Conservation (phyloP, 2,329 filamentous ascomycete genomes). For the Myriosclerotinia curreyana region DNA sequence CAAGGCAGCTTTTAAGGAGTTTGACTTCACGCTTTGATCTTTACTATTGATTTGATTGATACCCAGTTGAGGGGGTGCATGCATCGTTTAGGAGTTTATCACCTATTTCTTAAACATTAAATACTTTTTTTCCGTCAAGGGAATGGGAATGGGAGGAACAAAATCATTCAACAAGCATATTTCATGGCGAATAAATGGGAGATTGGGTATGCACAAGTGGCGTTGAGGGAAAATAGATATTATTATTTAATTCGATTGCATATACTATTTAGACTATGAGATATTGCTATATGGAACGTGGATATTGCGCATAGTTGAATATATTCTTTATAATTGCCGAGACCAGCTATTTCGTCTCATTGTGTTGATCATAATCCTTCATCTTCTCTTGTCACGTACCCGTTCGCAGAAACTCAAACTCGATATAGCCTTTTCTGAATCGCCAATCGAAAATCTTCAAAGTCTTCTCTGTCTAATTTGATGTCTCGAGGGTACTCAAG, state of each 20-base stretch:
- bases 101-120: not conserved
- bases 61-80: not conserved
- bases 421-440: no score
- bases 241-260: not conserved
- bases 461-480: no score
- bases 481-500: no score
- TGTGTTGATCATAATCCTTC: not conserved
- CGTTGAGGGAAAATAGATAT: not conserved
- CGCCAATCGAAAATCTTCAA: no score
- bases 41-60: not conserved
- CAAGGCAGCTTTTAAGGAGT: conserved; percentile 76
- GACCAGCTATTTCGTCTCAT: not conserved
- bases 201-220: not conserved
- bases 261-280: not conserved
- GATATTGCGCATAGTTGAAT: not conserved
- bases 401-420: no score
- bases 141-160: not conserved
- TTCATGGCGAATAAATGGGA: not conserved
- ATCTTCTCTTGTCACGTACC: not conserved
- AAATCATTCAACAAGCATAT: not conserved
- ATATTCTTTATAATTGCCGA: no score
- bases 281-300: not conserved
- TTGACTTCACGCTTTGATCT: conserved; percentile 62
- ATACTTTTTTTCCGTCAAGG: not conserved
- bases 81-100: not conserved